Conservation (phyloP, 169 alveolate genomes). For the Eimeria necatrix region DNA sequence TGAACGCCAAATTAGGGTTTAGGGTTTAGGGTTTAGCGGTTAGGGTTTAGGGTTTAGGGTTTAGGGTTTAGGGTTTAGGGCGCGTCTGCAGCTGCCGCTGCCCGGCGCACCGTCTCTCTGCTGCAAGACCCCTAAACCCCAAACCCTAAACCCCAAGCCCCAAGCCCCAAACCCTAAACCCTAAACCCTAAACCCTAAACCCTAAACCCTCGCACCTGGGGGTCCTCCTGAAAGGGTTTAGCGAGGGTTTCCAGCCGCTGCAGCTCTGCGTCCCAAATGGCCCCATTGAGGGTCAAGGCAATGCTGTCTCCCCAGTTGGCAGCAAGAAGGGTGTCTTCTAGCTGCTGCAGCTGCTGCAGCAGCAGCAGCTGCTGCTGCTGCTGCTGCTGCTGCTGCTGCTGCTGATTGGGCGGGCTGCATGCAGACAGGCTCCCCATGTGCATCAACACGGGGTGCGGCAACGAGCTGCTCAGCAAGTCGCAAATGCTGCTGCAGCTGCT, state of each 20-base stretch:
- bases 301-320: conserved; percentile 60
- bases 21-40: too few species aligned
- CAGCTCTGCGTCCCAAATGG: conserved; percentile 45
- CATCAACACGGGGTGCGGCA: not conserved
- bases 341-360: conserved; percentile 37
- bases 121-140: not conserved
- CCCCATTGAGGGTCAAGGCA: not conserved
- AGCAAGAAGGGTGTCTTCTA: not conserved
- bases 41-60: not conserved
- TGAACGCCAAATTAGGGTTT: not conserved
- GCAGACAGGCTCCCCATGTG: not conserved
- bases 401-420: not conserved
- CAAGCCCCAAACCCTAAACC: not conserved
- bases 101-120: not conserved
- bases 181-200: not conserved
- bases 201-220: not conserved
- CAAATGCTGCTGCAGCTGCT: conserved; percentile 19
- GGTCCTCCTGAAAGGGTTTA: not conserved
- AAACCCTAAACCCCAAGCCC: not conserved
- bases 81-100: not conserved
- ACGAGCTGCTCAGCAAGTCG: not conserved
- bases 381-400: not conserved
- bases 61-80: not conserved
- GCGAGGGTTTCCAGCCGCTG: not conserved
- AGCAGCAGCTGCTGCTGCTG: conserved; percentile 17